phyloP scores from a whole-genome alignment of 1,139 yeast species.

The Starmera stellimalicola region DNA sequence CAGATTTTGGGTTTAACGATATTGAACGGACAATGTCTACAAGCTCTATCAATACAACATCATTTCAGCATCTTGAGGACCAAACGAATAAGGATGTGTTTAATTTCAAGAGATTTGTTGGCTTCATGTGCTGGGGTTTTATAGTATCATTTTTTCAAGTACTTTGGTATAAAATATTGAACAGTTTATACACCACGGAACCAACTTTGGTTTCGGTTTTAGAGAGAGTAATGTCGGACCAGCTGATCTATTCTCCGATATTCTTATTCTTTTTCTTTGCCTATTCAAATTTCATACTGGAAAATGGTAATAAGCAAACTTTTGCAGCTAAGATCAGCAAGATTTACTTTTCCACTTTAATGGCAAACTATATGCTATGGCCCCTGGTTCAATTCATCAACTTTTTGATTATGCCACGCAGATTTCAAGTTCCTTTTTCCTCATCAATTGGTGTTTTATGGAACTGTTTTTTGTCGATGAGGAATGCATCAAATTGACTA shows the following conservation, averaged over 20 bases:
- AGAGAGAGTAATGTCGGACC: conserved; percentile 84
- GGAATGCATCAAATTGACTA: conserved; percentile 30
- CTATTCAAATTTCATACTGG: conserved; percentile 76
- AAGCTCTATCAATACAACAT: conserved; percentile 17
- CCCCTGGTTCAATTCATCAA: conserved; percentile 88
- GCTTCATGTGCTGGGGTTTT: conserved; percentile 86
- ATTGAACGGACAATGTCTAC: conserved; percentile 21
- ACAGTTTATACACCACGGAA: conserved; percentile 66
- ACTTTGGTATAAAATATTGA: conserved; percentile 81
- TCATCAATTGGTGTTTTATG: conserved; percentile 41
- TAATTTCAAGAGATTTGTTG: conserved; percentile 60
- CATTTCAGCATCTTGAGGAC: conserved; percentile 29
- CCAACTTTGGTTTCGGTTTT: conserved; percentile 77
- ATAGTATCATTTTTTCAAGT: conserved; percentile 76
- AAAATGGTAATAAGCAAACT: conserved; percentile 60
- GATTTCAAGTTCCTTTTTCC: conserved; percentile 84
- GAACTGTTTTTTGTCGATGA: conserved; percentile 73
- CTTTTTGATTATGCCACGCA: conserved; percentile 69
- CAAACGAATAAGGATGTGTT: conserved; percentile 33
- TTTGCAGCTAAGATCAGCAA: conserved; percentile 53
- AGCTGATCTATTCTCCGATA: conserved; percentile 79
- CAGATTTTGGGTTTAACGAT: conserved; percentile 17
- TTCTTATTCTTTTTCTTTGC: conserved; percentile 74
- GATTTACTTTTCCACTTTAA: conserved; percentile 66
- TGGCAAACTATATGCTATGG: conserved; percentile 85